Evolutionary conservation across 192 early-diverging fungal species (phyloP).

Genomic region (Backusella westeae): DNA sequence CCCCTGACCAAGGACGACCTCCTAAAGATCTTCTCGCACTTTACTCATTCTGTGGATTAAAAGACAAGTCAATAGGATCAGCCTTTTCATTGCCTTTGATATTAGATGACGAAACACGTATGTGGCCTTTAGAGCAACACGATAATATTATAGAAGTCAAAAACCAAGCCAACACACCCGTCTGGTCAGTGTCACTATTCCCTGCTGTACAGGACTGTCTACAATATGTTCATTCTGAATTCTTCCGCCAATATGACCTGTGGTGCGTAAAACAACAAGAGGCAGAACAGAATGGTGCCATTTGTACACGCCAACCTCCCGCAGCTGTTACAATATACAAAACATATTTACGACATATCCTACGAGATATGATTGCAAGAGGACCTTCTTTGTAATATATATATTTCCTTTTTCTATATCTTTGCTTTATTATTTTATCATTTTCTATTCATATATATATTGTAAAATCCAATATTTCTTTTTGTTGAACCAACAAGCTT

Average conservation of each 20-base stretch:
- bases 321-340: slow-evolving; percentile 47
- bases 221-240: slow-evolving; percentile 52
- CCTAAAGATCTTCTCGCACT: slow-evolving; percentile 70
- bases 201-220: slow-evolving; percentile 61
- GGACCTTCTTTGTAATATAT: slow-evolving; percentile 5
- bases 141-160: slow-evolving; percentile 76
- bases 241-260: slow-evolving; percentile 59
- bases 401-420: neutral
- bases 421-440: neutral
- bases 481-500: neutral
- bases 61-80: slow-evolving; percentile 41
- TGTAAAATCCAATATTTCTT: neutral
- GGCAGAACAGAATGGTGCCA: slow-evolving; percentile 25
- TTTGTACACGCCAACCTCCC: slow-evolving; percentile 37
- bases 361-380: slow-evolving; percentile 48
- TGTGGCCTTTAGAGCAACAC: slow-evolving; percentile 76
- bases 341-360: slow-evolving; percentile 39
- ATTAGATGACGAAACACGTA: slow-evolving; percentile 66
- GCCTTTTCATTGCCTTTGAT: slow-evolving; percentile 56
- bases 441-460: slow-evolving; percentile 9
- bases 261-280: slow-evolving; percentile 47
- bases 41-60: slow-evolving; percentile 59
- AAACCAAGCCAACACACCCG: slow-evolving; percentile 42
- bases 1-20: slow-evolving; percentile 46
- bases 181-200: slow-evolving; percentile 68